Base-by-base conservation (phyloP, 805 yeast species). In the Metschnikowia cubensis region DNA sequence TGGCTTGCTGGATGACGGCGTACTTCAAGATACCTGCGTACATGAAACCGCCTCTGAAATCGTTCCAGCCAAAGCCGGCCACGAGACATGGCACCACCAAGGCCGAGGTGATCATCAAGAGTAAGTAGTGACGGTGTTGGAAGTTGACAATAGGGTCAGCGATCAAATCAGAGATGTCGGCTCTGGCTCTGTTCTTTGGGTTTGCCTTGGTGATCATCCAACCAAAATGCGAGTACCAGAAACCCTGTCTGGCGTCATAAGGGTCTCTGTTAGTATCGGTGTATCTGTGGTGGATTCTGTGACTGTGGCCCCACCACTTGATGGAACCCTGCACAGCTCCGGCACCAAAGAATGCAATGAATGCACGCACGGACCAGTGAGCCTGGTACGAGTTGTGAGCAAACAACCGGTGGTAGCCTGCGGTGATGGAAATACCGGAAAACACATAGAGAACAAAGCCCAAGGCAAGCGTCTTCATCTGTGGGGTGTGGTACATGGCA, bases 221-320 rank as follows among this genome's bases (percentile, higher is more conserved):
- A 38, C 92, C 92, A 74, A 87, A 73, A 71, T 87, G 95, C 31
- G 89, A 81, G 64, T 78, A 87, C 89, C 91, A 86, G 67, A 87
- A 82, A 15, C 95, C 95, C 62, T 74, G 75, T 73, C 91, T 80
- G 17, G 95, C 94, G 65, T 87, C 94, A 64, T 87, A 87, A 47
- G 95, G 95, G 68, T 87, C 95, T 74, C 92, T 81, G 50, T 68
- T 59, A 25, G 94, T 87, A 69, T 87, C 95, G 4, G 94, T 87
- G 70, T 85, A 87, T 73, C 95, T 79, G 71, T 87, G 95, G 67
- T 87, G 95, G 50, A 87, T 77, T 79, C 95, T 80, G 70, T 87
- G 95, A 47, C 86, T 79, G 66, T 87, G 94, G 43, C 85, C 81
- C 95, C 95, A 87, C 94, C 94, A 87, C 68, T 87, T 87, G 67